phyloP scores from a whole-genome alignment of 768 basidiomycete species.

The Phlegmacium glaucopus region DNA sequence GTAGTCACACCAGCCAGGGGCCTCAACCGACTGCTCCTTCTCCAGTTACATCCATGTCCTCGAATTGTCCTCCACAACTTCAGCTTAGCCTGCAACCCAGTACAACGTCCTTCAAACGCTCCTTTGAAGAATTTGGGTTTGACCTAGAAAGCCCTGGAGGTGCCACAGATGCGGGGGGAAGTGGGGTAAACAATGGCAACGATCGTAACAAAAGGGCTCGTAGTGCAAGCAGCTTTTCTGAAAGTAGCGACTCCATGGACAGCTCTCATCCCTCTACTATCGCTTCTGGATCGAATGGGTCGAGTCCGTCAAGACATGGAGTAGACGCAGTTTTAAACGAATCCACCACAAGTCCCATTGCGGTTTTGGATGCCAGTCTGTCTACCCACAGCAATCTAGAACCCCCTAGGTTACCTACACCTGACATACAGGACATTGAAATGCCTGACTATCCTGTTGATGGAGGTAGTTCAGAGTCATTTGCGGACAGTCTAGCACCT shows the following conservation, averaged over 20 bases:
- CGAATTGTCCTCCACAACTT: conserved; percentile 47
- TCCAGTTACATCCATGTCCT: conserved; percentile 33
- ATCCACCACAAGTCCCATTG: conserved; percentile 2
- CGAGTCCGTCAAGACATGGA: conserved; percentile 2
- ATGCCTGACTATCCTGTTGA: conserved; percentile 41
- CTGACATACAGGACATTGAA: conserved; percentile 47
- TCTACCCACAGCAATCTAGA: conserved; percentile 10
- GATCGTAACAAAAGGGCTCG: conserved; percentile 57
- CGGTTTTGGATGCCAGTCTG: not conserved
- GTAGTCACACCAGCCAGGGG: conserved; percentile 1
- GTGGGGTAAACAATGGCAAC: conserved; percentile 30
- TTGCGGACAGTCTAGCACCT: not conserved
- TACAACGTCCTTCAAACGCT: conserved; percentile 56
- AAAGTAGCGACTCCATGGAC: conserved; percentile 31
- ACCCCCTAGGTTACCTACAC: conserved; percentile 40
- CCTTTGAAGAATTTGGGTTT: conserved; percentile 56
- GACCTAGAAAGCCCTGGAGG: conserved; percentile 47
- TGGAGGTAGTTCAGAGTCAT: conserved; percentile 2
- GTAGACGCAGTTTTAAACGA: not conserved
- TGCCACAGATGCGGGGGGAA: conserved; percentile 17
- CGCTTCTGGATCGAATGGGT: conserved; percentile 26
- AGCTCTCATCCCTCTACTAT: conserved; percentile 35
- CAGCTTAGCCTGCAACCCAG: conserved; percentile 48
- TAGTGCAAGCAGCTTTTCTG: conserved; percentile 46
- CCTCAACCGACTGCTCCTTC: not conserved